Evolutionary conservation across 202 grass and related monocot genomes (phyloP), one percentile per base, ranked within the genome.

Genomic region (Musa balbisiana): DNA sequence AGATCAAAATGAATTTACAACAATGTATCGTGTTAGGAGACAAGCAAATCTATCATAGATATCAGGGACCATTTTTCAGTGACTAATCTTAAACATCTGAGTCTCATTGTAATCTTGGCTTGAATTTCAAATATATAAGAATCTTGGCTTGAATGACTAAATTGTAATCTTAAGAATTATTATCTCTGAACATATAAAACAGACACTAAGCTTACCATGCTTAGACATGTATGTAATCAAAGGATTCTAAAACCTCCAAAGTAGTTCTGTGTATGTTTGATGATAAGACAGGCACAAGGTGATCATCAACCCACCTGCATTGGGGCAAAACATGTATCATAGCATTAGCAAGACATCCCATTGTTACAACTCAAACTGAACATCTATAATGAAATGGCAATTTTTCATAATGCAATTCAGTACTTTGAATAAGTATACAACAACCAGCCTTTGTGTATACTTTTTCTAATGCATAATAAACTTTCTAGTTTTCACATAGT

Each of bases 211-310:
- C 64, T 87, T 89, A 97, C 90, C 94, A 81, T 91, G 53, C 82
- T 93, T 87, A 76, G 94, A 68, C 70, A 98, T 91, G 79, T 98
- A 98, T 91, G 79, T 98, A 98, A 78, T 98, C 90, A 86, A 98
- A 98, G 62, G 94, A 98, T 85, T 93, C 90, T 69, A 98, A 78
- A 70, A 87, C 90, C 82, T 98, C 94, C 0, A 88, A 82, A 81
- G 90, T 89, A 52, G 84, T 91, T 70, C 94, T 77, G 55, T 93
- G 93, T 84, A 98, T 98, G 75, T 98, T 98, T 83, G 94, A 90
- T 51, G 94, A 98, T 55, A 98, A 82, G 12, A 89, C 67, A 62
- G 91, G 90, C 69, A 98, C 94, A 73, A 98, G 86, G 71, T 93
- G 94, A 60, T 91, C 87, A 77, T 93, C 90, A 75, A 98, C 94